A percentile compares a stretch with the other conserved stretches of the same genome.
Conservation (phyloP, 306 rosid species). For the Medicago ruthenica region DNA sequence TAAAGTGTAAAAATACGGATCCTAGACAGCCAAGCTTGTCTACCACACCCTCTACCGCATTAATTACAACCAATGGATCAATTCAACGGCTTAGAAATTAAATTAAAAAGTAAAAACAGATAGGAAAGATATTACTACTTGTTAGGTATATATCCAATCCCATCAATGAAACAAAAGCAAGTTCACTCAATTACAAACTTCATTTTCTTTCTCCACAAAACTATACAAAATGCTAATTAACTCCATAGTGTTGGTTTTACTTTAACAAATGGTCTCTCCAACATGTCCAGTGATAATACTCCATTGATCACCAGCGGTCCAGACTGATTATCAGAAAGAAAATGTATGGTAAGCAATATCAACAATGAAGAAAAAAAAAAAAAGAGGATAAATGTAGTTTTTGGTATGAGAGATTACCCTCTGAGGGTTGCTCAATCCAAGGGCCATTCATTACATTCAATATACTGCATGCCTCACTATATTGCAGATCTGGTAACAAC, state of each 20-base stretch:
- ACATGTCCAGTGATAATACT: slow-evolving; percentile 56
- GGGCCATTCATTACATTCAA: slow-evolving; percentile 93
- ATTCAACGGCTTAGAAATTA: no score
- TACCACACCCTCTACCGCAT: no score
- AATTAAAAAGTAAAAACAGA: not conserved
- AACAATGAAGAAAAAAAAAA: not conserved
- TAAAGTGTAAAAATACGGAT: not conserved
- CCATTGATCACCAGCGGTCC: slow-evolving; percentile 90
- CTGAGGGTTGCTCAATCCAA: slow-evolving; percentile 71
- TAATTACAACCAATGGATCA: no score
- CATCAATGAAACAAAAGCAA: not conserved
- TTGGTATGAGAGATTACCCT: slow-evolving; percentile 54
- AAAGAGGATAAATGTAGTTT: not conserved
- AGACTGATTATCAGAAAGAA: slow-evolving; percentile 56
- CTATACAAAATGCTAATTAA: slow-evolving; percentile 24
- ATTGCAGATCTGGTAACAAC: slow-evolving; percentile 84
- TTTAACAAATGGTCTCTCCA: slow-evolving; percentile 53
- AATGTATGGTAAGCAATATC: slow-evolving; percentile 27
- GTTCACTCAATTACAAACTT: slow-evolving; percentile 10
- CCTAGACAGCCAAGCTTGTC: no score
- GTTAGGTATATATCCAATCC: not conserved
- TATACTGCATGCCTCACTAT: slow-evolving; percentile 89
- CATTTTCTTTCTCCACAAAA: slow-evolving; percentile 13
- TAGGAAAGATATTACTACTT: slow-evolving; percentile 17
- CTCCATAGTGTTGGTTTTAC: not conserved